phyloP scores from a whole-genome alignment of 257 asterid species.

The Przewalskia tangutica region DNA sequence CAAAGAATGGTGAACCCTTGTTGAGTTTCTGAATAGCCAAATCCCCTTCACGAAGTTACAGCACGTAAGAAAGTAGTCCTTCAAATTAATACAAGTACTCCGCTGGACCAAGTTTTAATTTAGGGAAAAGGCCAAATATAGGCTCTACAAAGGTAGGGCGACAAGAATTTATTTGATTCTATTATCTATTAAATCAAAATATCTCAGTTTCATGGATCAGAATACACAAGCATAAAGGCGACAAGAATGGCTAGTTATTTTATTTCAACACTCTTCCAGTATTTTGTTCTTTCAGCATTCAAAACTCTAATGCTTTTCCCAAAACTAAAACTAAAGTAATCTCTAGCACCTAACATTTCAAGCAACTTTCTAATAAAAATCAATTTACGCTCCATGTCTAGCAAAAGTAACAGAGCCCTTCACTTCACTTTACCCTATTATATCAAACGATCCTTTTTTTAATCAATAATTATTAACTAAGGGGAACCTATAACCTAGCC shows the following conservation, averaged over 20 bases:
- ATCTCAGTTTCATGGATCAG: not conserved
- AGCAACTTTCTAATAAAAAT: not conserved
- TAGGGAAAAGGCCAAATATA: no score
- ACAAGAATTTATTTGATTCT: no score
- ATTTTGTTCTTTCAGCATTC: not conserved
- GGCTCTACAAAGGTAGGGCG: no score
- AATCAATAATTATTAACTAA: no score
- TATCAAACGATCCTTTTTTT: no score
- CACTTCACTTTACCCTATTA: no score
- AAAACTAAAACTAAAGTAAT: not conserved
- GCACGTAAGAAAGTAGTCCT: not conserved
- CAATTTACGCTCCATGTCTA: no score
- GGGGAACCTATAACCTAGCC: fast-evolving
- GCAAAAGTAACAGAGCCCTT: not conserved
- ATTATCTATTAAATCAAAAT: not conserved
- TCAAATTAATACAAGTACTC: no score
- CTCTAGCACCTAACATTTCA: not conserved
- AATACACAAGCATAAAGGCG: not conserved
- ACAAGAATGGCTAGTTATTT: not conserved
- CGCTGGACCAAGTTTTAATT: no score
- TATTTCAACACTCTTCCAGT: not conserved
- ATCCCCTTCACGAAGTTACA: not conserved
- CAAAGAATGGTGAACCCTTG: not conserved
- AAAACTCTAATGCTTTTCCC: not conserved
- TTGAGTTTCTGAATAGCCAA: not conserved